Conservation (phyloP, 805 yeast genomes). For the Hanseniaspora thailandica region DNA sequence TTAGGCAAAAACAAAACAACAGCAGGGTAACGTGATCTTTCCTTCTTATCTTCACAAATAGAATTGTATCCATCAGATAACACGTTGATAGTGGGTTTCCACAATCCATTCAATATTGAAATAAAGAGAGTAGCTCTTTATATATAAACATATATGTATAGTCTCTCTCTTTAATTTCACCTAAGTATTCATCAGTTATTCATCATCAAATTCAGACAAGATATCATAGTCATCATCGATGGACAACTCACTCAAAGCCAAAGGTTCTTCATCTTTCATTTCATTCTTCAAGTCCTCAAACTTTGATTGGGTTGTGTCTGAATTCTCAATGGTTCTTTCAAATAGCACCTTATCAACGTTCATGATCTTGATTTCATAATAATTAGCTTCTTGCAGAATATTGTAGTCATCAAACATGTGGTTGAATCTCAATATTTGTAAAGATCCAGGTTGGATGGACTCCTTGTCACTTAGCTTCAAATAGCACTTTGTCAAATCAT, state of each 20-base stretch:
- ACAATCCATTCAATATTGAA: too few relatives aligned
- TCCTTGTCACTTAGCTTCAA: conserved; percentile 7
- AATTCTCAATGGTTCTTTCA: background rate
- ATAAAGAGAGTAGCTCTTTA: too few relatives aligned
- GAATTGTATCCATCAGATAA: too few relatives aligned
- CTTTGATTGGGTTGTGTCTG: background rate
- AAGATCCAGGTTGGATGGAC: conserved; percentile 9
- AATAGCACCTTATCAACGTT: conserved; percentile 3
- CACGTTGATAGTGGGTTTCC: too few relatives aligned
- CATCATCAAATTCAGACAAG: conserved; percentile 11
- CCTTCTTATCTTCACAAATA: too few relatives aligned
- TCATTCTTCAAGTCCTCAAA: background rate
- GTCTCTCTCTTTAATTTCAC: too few relatives aligned
- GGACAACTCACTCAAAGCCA: background rate
- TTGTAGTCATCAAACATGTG: conserved; percentile 13
- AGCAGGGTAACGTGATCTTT: too few relatives aligned
- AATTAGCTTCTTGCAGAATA: background rate
- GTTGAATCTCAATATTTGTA: conserved; percentile 10
- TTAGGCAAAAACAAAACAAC: too few relatives aligned
- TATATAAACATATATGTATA: too few relatives aligned
- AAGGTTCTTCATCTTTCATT: background rate
- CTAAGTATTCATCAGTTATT: background rate
- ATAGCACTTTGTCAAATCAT: conserved; percentile 12
- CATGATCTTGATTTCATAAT: conserved; percentile 12
- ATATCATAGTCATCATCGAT: conserved; percentile 12